A percentile compares a stretch with the other conserved stretches of the same genome.
Conservation (phyloP, 2,329 filamentous ascomycete genomes). For the Eutypa lata region DNA sequence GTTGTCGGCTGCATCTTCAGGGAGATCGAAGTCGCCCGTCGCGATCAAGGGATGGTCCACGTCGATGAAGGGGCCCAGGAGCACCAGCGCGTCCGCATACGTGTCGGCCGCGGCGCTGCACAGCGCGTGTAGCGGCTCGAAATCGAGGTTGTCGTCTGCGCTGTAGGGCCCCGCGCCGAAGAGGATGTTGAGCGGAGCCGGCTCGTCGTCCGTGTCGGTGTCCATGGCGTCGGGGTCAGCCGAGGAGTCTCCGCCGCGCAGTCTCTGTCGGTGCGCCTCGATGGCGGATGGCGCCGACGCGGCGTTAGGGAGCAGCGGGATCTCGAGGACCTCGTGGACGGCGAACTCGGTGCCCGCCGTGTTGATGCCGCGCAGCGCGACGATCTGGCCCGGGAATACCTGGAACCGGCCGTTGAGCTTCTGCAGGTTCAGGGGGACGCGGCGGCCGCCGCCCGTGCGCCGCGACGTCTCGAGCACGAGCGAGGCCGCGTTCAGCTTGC, state of each 20-base stretch:
- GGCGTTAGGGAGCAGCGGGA: slow-evolving; percentile 72
- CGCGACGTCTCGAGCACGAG: slow-evolving; percentile 86
- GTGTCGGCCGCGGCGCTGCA: slow-evolving; percentile 73
- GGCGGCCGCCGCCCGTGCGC: slow-evolving; percentile 74
- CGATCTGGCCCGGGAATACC: slow-evolving; percentile 93
- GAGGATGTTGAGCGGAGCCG: slow-evolving; percentile 70
- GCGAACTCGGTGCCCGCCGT: slow-evolving; percentile 80
- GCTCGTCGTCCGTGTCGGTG: slow-evolving; percentile 43
- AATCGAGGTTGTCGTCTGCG: slow-evolving; percentile 86
- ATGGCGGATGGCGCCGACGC: slow-evolving; percentile 67
- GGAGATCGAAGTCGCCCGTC: slow-evolving; percentile 73
- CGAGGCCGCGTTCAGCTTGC: slow-evolving; percentile 80
- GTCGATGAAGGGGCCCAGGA: slow-evolving; percentile 87
- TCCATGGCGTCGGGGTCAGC: slow-evolving; percentile 56
- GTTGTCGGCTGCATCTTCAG: slow-evolving; percentile 65
- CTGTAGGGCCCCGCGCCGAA: slow-evolving; percentile 88
- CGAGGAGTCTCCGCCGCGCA: slow-evolving; percentile 50
- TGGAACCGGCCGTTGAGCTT: slow-evolving; percentile 63
- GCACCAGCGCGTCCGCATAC: slow-evolving; percentile 73
- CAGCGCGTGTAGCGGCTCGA: slow-evolving; percentile 79
- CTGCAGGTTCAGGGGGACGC: slow-evolving; percentile 76
- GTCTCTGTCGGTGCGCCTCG: slow-evolving; percentile 64
- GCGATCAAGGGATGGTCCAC: slow-evolving; percentile 86
- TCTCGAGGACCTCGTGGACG: slow-evolving; percentile 70
- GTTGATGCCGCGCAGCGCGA: slow-evolving; percentile 83